Evolutionary conservation across 1,284 basidiomycete species (phyloP).

Genomic region (Ceratobasidium sp.): DNA sequence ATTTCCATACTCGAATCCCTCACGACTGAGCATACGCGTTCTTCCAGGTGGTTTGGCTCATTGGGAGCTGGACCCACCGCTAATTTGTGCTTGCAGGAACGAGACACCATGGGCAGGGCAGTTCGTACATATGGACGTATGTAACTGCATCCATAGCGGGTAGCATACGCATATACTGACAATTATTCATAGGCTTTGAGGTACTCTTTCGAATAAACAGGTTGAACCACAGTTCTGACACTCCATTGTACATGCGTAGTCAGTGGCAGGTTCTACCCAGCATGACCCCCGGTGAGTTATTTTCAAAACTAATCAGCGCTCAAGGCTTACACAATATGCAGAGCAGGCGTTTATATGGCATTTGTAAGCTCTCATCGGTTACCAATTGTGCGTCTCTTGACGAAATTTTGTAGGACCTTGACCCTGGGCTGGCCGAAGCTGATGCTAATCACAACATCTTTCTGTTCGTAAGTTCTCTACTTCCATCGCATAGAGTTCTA

Average conservation of each 20-base stretch:
- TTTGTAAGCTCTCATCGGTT: background rate
- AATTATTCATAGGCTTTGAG: background rate
- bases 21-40: no score
- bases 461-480: background rate
- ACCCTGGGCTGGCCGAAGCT: constrained; percentile 14
- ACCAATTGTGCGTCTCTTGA: background rate
- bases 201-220: background rate
- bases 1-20: no score
- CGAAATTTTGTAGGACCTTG: constrained; percentile 18
- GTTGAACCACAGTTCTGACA: no score
- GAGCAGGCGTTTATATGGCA: background rate
- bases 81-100: background rate
- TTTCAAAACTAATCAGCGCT: background rate
- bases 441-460: constrained; percentile 1
- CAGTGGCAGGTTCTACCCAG: background rate
- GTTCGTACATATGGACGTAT: background rate
- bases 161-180: background rate
- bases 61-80: background rate
- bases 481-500: no score
- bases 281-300: background rate
- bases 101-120: background rate
- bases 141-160: background rate
- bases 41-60: constrained; percentile 2
- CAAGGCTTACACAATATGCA: background rate
- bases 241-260: background rate